phyloP scores from a whole-genome alignment of 495 filamentous ascomycete species.

The Clavariopsis aquatica region DNA sequence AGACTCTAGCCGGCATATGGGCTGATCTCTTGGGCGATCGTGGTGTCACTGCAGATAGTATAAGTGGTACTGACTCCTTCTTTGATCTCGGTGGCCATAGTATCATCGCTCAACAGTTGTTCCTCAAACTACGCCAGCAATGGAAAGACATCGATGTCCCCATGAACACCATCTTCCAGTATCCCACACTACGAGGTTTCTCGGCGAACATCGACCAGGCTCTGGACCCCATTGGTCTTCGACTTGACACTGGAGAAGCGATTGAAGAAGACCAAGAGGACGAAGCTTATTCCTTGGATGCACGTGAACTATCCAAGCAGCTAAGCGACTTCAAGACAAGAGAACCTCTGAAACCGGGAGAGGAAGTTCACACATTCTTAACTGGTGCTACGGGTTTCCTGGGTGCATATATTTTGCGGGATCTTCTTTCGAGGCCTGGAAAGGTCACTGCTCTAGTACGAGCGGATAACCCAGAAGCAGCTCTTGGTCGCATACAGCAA shows the following conservation, averaged over 20 bases:
- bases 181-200: conserved; percentile 72
- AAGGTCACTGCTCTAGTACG: conserved; percentile 81
- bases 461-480: conserved; percentile 56
- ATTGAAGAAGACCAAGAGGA: conserved; percentile 44
- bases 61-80: conserved; percentile 60
- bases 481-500: conserved; percentile 51
- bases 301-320: conserved; percentile 55
- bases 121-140: conserved; percentile 67
- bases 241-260: conserved; percentile 35
- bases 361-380: conserved; percentile 67
- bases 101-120: conserved; percentile 83
- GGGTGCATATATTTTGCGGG: conserved; percentile 76
- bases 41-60: conserved; percentile 23
- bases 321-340: conserved; percentile 51
- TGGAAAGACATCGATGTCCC: conserved; percentile 66
- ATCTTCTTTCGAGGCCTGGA: conserved; percentile 63
- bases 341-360: conserved; percentile 39
- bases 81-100: conserved; percentile 89
- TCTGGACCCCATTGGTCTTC: conserved; percentile 47
- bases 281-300: conserved; percentile 68
- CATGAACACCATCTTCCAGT: conserved; percentile 75
- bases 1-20: conserved; percentile 70
- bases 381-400: conserved; percentile 93
- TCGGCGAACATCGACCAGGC: conserved; percentile 72
- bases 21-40: conserved; percentile 51